Evolutionary conservation across 192 early-diverging fungal genomes (phyloP), one percentile per base, ranked within the genome.

Genomic region (Diversispora eburnea): DNA sequence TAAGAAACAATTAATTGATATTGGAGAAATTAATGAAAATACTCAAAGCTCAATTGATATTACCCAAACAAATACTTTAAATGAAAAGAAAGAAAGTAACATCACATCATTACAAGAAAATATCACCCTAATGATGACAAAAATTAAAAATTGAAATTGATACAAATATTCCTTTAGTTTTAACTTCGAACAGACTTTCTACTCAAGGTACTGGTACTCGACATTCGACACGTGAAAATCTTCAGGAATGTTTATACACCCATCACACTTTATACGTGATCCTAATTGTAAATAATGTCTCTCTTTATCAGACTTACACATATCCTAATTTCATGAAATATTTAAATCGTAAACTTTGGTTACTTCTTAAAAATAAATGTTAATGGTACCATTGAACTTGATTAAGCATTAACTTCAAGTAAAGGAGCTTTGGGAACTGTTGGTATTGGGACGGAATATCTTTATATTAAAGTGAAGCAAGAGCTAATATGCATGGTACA

Each of bases 321-420:
- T 79, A 83, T n/a, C 82, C 82, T 8, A 78, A 79, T 8, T 63
- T 83, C 20, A 61, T 83, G 5, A 83, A 77, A 62, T 72, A 75
- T 3, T 59, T 83, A 61, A 77, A 73, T 62, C 75, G 79, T 45
- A 78, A 79, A 64, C 41, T 83, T 25, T 83, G 79, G 77, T 49
- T 83, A 33, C 82, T 79, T 4, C 62, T 79, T 8, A 77, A 79
- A 25, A 72, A 75, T n/a, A n/a, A n/a, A n/a, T n/a, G n/a, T n/a
- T n/a, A n/a, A n/a, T n/a, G n/a, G n/a, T n/a, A n/a, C n/a, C n/a
- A n/a, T n/a, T n/a, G n/a, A n/a, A n/a, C n/a, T n/a, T n/a, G n/a
- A n/a, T n/a, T n/a, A n/a, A n/a, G n/a, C n/a, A n/a, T n/a, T n/a
- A n/a, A n/a, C n/a, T n/a, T n/a, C n/a, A n/a, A n/a, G n/a, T n/a